Conservation (phyloP, 1,284 basidiomycete species). For the Ustilago lituana region DNA sequence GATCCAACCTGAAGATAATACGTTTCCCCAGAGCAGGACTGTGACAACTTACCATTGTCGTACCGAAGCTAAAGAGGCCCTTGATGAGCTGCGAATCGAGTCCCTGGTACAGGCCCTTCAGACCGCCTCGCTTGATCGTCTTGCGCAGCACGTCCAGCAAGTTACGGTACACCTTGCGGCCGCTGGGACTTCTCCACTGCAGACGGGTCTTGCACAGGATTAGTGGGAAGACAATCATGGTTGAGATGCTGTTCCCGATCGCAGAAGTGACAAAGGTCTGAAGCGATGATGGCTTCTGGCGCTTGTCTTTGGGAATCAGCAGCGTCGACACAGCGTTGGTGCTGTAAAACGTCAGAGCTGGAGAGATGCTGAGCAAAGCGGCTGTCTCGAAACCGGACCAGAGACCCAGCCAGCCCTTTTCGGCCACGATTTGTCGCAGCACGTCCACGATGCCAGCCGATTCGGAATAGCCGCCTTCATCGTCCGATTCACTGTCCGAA, state of each 20-base stretch:
- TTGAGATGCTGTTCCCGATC: constrained; percentile 68
- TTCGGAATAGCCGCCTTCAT: constrained; percentile 61
- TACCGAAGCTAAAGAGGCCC: constrained; percentile 56
- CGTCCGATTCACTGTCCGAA: constrained; percentile 58
- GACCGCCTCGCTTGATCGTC: constrained; percentile 46
- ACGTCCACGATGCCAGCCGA: constrained; percentile 59
- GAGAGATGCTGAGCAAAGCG: constrained; percentile 66
- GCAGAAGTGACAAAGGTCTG: constrained; percentile 69
- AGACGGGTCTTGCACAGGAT: constrained; percentile 69
- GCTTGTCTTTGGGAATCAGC: constrained; percentile 49
- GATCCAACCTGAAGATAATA: too few relatives aligned
- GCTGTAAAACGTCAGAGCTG: constrained; percentile 68
- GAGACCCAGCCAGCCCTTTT: constrained; percentile 67
- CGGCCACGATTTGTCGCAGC: constrained; percentile 64
- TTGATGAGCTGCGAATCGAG: constrained; percentile 59
- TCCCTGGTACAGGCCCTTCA: constrained; percentile 57
- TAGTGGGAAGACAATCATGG: constrained; percentile 68
- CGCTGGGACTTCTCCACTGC: constrained; percentile 66
- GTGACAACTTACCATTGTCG: constrained; percentile 50
- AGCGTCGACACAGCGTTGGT: constrained; percentile 55
- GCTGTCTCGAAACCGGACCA: constrained; percentile 68
- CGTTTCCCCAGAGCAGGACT: too few relatives aligned
- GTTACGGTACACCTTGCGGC: constrained; percentile 57
- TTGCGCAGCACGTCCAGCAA: constrained; percentile 57
- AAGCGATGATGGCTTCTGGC: constrained; percentile 51